Conservation (phyloP, 2,329 filamentous ascomycete species). For the Xylariales sp. region DNA sequence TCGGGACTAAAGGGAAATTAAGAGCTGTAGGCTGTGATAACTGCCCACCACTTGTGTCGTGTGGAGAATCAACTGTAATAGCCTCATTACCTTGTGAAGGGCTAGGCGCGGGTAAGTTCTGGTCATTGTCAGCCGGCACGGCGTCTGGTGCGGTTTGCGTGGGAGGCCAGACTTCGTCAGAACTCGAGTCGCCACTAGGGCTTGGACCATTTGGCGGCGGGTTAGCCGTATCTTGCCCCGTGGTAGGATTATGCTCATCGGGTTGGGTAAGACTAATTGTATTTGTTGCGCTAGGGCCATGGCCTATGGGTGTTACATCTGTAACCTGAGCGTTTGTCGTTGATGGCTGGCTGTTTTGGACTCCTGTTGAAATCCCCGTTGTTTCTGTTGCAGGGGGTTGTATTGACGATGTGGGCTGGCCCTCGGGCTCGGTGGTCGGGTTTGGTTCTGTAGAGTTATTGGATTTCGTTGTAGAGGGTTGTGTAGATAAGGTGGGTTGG, state of each 20-base stretch:
- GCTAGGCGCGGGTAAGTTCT: not conserved
- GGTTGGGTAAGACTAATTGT: not conserved
- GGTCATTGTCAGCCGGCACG: not conserved
- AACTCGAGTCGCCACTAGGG: not conserved
- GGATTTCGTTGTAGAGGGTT: not conserved
- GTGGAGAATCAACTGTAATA: too few species aligned
- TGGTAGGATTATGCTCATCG: not conserved
- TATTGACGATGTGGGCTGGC: not conserved
- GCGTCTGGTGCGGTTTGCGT: not conserved
- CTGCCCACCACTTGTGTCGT: not conserved
- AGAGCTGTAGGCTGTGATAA: not conserved
- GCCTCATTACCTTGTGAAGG: not conserved
- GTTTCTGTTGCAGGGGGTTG: not conserved
- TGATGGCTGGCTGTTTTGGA: not conserved
- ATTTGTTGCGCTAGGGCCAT: conserved; percentile 1
- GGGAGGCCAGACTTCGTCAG: not conserved
- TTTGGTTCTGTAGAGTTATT: not conserved
- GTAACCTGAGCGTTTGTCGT: conserved; percentile 2
- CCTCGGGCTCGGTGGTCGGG: too few species aligned
- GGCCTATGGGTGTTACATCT: conserved; percentile 4
- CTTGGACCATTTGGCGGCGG: conserved; percentile 1
- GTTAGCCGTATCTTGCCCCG: not conserved
- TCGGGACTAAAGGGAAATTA: not conserved
- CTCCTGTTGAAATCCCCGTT: not conserved
- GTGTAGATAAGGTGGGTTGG: not conserved